Percentiles rank a stretch among this genome's conserved stretches.
These are phyloP conservation scores for Kwoniella dejecticola DNA, from an alignment of 768 basidiomycete genomes.

Conservation along the genomic window DNA sequence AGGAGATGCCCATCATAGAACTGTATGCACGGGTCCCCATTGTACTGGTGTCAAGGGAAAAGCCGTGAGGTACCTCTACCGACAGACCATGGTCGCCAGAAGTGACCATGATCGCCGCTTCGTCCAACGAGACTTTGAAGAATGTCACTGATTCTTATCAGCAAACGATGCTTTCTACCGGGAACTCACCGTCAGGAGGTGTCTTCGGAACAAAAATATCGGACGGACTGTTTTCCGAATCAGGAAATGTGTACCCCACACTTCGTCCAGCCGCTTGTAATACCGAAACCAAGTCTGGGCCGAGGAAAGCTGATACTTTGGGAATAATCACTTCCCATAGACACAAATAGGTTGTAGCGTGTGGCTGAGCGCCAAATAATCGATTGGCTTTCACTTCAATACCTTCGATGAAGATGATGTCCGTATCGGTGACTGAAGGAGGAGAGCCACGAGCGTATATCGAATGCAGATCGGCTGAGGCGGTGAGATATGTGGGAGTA, in stretches of 20 bases:
- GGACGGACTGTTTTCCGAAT: slow-evolving; percentile 79
- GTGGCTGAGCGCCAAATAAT: slow-evolving; percentile 84
- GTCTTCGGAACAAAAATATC: slow-evolving; percentile 59
- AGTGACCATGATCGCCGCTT: slow-evolving; percentile 64
- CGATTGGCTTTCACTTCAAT: slow-evolving; percentile 79
- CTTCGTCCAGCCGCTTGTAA: slow-evolving; percentile 63
- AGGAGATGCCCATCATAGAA: slow-evolving; percentile 64
- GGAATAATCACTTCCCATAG: slow-evolving; percentile 88
- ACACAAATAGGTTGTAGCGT: slow-evolving; percentile 81
- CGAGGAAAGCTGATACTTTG: slow-evolving; percentile 62
- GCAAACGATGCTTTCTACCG: slow-evolving; percentile 9
- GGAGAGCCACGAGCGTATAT: slow-evolving; percentile 42
- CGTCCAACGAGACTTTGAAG: slow-evolving; percentile 66
- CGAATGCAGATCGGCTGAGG: slow-evolving; percentile 57
- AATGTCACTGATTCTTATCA: slow-evolving; percentile 70
- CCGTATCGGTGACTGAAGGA: slow-evolving; percentile 20
- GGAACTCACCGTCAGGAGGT: slow-evolving; percentile 74
- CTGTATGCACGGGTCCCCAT: slow-evolving; percentile 69
- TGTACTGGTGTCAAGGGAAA: slow-evolving; percentile 73
- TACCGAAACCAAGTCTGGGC: slow-evolving; percentile 61
- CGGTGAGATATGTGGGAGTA: slow-evolving; percentile 63
- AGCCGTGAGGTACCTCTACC: slow-evolving; percentile 63
- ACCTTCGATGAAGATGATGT: slow-evolving; percentile 61
- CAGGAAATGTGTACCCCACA: slow-evolving; percentile 71
- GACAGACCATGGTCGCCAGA: slow-evolving; percentile 63